phyloP scores from a whole-genome alignment of 768 basidiomycete genomes.

The Leccinum disarticulatum region DNA sequence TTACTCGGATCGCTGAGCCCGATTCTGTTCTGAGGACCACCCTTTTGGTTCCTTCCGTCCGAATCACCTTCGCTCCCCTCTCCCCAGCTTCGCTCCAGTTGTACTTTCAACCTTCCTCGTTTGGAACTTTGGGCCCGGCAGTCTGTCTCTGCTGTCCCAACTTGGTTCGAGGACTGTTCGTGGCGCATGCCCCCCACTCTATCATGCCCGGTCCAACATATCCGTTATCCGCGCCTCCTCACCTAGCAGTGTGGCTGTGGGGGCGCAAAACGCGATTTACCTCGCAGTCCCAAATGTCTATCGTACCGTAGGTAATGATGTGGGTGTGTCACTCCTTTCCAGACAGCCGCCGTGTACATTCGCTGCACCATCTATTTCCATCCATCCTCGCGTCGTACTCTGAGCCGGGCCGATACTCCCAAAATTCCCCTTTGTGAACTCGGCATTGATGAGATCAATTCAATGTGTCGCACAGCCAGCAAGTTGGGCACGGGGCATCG shows the following conservation, averaged over 20 bases:
- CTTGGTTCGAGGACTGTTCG: constrained; percentile 2
- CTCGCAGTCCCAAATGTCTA: constrained; percentile 11
- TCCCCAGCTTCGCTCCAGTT: not conserved
- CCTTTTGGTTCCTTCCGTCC: constrained; percentile 19
- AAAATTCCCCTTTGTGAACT: not conserved
- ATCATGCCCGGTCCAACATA: constrained; percentile 4
- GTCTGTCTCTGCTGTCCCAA: constrained; percentile 14
- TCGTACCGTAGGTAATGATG: not conserved
- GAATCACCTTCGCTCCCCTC: not conserved
- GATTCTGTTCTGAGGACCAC: constrained; percentile 9
- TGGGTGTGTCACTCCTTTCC: not conserved
- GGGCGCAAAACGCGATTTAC: constrained; percentile 23
- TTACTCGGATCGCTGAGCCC: constrained; percentile 12
- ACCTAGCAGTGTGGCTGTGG: constrained; percentile 19
- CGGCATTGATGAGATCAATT: not conserved
- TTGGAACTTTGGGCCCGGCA: constrained; percentile 23
- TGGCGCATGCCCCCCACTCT: not conserved
- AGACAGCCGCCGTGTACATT: not conserved
- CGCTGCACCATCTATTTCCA: constrained; percentile 2
- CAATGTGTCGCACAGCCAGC: constrained; percentile 5
- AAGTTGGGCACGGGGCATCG: constrained; percentile 9
- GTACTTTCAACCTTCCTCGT: constrained; percentile 30
- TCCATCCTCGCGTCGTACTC: not conserved
- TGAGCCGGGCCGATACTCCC: not conserved
- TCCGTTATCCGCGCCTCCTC: not conserved